Percentiles rank a stretch among this genome's conserved stretches.
Conservation (phyloP, 1,139 yeast genomes). For the Suhomyces chickasaworum region DNA sequence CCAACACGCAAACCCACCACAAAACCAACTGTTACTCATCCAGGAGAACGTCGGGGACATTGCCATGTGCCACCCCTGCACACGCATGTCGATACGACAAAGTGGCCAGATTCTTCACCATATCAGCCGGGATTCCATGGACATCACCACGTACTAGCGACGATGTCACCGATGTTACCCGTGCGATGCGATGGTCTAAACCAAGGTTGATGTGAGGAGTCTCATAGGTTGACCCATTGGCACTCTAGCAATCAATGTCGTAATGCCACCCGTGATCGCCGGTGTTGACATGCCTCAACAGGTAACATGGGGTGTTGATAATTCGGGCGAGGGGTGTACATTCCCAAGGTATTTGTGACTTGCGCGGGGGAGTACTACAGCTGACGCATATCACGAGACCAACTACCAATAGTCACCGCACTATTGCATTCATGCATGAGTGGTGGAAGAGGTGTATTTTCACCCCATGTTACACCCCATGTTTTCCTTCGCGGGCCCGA, state of each 20-base stretch:
- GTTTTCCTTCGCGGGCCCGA: slow-evolving; percentile 6
- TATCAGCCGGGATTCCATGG: not conserved
- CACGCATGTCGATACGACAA: not conserved
- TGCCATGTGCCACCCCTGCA: not conserved
- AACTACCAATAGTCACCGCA: too few relatives aligned
- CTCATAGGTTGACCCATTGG: too few relatives aligned
- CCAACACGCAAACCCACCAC: too few relatives aligned
- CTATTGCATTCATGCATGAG: too few relatives aligned
- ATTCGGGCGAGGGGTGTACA: not conserved
- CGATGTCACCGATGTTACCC: too few relatives aligned
- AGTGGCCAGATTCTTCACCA: not conserved
- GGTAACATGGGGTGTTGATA: slow-evolving; percentile 1
- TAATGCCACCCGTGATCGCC: not conserved
- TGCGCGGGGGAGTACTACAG: too few relatives aligned
- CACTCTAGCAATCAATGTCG: too few relatives aligned
- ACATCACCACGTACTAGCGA: not conserved
- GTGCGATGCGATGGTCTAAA: too few relatives aligned
- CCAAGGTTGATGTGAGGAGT: too few relatives aligned
- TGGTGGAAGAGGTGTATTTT: too few relatives aligned
- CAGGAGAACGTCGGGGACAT: not conserved
- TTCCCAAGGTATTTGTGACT: not conserved
- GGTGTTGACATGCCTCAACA: not conserved
- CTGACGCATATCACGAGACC: too few relatives aligned
- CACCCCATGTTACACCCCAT: slow-evolving; percentile 1
- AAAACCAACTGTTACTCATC: not conserved